phyloP scores from a whole-genome alignment of 305 asterid genomes.

The Fraxinus xanthoxyloides region DNA sequence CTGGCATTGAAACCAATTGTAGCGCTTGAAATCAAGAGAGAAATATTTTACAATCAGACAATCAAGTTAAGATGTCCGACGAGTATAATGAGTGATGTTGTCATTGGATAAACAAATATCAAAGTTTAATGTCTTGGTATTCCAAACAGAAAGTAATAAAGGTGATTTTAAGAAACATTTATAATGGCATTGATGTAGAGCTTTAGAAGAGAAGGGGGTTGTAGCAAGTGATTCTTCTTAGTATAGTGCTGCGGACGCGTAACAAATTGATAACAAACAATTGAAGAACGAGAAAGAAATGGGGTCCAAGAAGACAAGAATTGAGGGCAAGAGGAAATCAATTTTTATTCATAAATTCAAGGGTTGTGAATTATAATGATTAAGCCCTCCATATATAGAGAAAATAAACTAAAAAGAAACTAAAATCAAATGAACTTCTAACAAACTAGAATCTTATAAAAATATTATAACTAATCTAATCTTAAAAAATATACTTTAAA shows the following conservation, averaged over 20 bases:
- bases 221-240: not conserved
- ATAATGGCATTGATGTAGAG: not conserved
- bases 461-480: not conserved
- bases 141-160: not conserved
- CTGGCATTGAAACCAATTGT: not conserved
- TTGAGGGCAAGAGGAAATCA: not conserved
- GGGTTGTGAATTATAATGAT: not conserved
- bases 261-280: not conserved
- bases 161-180: not conserved
- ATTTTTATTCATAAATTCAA: not conserved
- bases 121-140: not conserved
- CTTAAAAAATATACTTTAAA: not conserved
- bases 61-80: not conserved
- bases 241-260: not conserved
- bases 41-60: not conserved
- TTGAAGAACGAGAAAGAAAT: not conserved
- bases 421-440: not conserved
- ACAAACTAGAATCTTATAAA: not conserved
- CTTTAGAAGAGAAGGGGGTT: not conserved
- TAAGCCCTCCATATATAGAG: not conserved
- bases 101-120: not conserved
- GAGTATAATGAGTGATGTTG: not conserved
- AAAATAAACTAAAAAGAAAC: not conserved
- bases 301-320: not conserved
- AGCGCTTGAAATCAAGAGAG: not conserved